Evolutionary conservation across 495 filamentous ascomycete species (phyloP), one percentile per base, ranked within the genome.

Genomic region (Xylaria venustula): DNA sequence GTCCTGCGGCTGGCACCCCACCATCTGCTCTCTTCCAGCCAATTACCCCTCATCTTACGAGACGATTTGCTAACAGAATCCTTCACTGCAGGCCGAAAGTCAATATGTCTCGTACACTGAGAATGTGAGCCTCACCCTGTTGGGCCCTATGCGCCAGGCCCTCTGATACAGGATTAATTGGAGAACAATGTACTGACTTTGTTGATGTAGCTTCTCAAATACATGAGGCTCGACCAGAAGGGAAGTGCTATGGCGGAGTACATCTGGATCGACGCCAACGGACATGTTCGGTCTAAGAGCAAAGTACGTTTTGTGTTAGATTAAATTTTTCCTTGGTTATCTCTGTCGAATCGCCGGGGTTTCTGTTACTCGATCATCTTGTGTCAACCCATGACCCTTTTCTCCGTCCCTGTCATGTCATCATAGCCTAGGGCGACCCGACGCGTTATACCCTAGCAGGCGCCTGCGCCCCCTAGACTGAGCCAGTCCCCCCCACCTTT

Each of bases 161-260:
- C 5, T 34, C 11, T 34, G 30, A 5, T 34, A 34, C 30, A 11
- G 5, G 30, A 34, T 5, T 34, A 34, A 5, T 34, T 34, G 30
- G 30, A n/a, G 57, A 62, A 61, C 41, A 47, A 56, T 19, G 14
- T 65, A 32, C 65, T 67, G 47, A 70, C 66, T 63, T 60, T 42
- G 11, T 34, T 47, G 45, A 47, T 62, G 54, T 75, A 97, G 91
- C 87, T 97, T 76, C 74, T 89, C 73, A 96, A 97, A 77, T 98
- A 96, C 85, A 84, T 93, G 77, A 78, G 82, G 67, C 90, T 98
- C 64, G 87, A 91, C 72, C 94, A 98, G 83, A 90, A 89, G 70
- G 92, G 92, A 72, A 79, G 72, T 36, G 77, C 92, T 66, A 90
- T 93, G 79, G 92, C 92, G 61, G 94, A 98, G 80, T 98, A 97